Percentiles rank a stretch among this genome's conserved stretches.
phyloP scores from a whole-genome alignment of 495 filamentous ascomycete genomes.

The Tuber microsphaerosporum region DNA sequence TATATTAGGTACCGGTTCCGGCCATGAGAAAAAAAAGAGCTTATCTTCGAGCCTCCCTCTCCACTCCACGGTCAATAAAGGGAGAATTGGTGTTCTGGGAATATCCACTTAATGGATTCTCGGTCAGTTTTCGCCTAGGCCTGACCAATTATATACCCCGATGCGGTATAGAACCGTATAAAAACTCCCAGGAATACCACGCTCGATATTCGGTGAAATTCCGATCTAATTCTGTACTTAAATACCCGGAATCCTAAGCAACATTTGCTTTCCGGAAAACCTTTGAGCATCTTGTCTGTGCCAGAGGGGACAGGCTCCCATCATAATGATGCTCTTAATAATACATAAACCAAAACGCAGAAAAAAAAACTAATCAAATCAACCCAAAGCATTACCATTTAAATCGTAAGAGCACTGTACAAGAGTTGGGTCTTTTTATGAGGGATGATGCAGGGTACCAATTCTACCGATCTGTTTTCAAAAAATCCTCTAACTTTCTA shows the following conservation, averaged over 20 bases:
- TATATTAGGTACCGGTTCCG: background rate
- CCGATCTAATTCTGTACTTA: background rate
- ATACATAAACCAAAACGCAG: background rate
- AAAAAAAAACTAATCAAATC: background rate
- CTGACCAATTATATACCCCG: background rate
- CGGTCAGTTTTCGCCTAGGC: background rate
- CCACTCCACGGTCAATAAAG: background rate
- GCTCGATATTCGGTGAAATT: background rate
- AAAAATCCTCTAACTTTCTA: background rate
- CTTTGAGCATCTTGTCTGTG: background rate
- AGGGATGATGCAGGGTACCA: background rate
- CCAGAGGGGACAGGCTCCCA: background rate
- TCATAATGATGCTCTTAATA: background rate
- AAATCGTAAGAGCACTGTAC: background rate
- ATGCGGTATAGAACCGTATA: background rate
- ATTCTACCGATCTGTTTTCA: background rate
- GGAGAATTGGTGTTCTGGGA: background rate
- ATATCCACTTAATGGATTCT: background rate
- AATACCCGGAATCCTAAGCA: background rate
- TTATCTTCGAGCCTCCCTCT: constrained; percentile 3
- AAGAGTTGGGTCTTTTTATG: background rate
- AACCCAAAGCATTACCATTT: background rate
- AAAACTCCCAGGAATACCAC: background rate
- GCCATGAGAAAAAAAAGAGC: background rate
- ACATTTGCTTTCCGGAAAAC: background rate